Evolutionary conservation across 2,329 filamentous ascomycete genomes (phyloP).

Genomic region (Calonectria honghensis): DNA sequence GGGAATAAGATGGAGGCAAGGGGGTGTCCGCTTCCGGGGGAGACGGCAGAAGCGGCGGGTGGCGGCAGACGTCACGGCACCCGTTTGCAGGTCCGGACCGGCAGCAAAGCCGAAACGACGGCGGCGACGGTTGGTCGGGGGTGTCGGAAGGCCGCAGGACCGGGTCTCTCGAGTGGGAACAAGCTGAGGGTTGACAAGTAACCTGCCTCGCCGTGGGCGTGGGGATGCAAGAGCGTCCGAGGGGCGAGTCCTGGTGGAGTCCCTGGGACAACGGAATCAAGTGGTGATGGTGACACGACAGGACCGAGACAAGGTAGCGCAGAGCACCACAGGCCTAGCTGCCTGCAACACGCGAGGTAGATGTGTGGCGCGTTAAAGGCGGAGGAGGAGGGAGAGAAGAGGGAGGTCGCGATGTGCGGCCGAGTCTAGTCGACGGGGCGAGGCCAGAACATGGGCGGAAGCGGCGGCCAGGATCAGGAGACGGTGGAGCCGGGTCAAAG

Average conservation of each 20-base stretch:
- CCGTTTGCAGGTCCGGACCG: constrained; percentile 47
- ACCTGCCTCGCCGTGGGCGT: not conserved
- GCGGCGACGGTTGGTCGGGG: constrained; percentile 40
- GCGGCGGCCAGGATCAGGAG: constrained; percentile 32
- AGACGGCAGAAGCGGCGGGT: constrained; percentile 40
- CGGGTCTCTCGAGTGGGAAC: constrained; percentile 37
- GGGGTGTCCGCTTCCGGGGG: constrained; percentile 35
- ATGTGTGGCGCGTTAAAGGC: constrained; percentile 43
- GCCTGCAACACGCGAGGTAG: constrained; percentile 29
- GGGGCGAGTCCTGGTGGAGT: constrained; percentile 20
- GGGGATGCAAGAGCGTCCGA: not conserved
- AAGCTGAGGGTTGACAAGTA: not conserved
- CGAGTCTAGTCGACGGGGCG: constrained; percentile 46
- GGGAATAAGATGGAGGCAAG: constrained; percentile 31
- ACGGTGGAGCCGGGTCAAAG: constrained; percentile 25
- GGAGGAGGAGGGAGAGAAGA: constrained; percentile 24
- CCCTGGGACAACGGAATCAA: constrained; percentile 15
- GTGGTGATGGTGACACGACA: constrained; percentile 37
- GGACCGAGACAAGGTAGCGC: constrained; percentile 20
- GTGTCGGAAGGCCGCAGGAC: constrained; percentile 41
- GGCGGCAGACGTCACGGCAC: constrained; percentile 44
- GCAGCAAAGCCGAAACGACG: constrained; percentile 45
- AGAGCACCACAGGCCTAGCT: constrained; percentile 11
- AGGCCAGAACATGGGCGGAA: constrained; percentile 35
- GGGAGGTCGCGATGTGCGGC: constrained; percentile 50